A percentile compares a stretch with the other conserved stretches of the same genome.
Conservation (phyloP, 257 asterid species). For the Dorcoceras hygrometricum region DNA sequence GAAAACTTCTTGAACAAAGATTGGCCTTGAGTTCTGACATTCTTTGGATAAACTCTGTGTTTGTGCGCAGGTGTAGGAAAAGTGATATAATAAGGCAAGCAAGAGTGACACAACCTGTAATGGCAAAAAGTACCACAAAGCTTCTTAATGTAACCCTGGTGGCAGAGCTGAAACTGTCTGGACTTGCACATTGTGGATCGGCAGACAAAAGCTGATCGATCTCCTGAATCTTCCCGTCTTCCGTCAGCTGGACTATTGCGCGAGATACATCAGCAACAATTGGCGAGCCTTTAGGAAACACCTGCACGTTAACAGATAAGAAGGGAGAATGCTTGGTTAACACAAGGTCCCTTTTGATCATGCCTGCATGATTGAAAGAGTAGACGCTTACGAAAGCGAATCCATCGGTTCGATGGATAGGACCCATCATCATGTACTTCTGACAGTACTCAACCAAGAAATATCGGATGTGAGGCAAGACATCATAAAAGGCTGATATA, state of each 20-base stretch:
- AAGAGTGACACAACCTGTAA: slow-evolving; percentile 37
- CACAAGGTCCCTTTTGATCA: background rate
- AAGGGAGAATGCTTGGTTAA: background rate
- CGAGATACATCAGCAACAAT: slow-evolving; percentile 39
- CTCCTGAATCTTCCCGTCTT: slow-evolving; percentile 24
- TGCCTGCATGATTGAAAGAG: background rate
- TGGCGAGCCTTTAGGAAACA: slow-evolving; percentile 40
- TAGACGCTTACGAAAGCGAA: slow-evolving; percentile 41
- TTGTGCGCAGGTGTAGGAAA: slow-evolving; percentile 18
- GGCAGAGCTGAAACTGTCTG: slow-evolving; percentile 9
- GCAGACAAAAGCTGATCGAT: slow-evolving; percentile 13
- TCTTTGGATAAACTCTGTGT: slow-evolving; percentile 20
- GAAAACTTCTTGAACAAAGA: background rate
- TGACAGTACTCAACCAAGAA: slow-evolving; percentile 33
- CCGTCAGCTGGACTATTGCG: slow-evolving; percentile 32
- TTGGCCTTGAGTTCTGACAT: slow-evolving; percentile 15
- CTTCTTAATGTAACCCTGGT: slow-evolving; percentile 30
- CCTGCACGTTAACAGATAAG: slow-evolving; percentile 21
- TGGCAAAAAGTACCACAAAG: slow-evolving; percentile 30
- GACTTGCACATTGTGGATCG: slow-evolving; percentile 15
- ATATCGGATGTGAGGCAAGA: slow-evolving; percentile 39
- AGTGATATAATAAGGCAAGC: slow-evolving; percentile 30
- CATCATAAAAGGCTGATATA: slow-evolving; percentile 45
- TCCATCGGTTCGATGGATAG: slow-evolving; percentile 43
- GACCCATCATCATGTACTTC: slow-evolving; percentile 38